Evolutionary conservation across 257 asterid species (phyloP).

Genomic region (Solanum paucissectum): DNA sequence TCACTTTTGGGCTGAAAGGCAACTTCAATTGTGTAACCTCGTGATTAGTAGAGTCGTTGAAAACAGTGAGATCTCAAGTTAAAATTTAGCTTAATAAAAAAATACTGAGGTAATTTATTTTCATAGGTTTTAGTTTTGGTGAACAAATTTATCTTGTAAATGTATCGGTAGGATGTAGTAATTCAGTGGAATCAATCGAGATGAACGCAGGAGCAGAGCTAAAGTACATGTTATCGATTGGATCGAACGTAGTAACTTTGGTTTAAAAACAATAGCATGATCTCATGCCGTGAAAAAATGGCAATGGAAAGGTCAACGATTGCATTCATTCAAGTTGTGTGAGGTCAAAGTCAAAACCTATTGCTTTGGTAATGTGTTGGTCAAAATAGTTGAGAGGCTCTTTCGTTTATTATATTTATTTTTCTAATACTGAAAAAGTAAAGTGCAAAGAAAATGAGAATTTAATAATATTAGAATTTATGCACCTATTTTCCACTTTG

Average conservation of each 20-base stretch:
- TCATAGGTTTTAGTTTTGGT: not conserved
- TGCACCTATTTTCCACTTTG: not conserved
- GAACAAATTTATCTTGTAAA: fast-evolving
- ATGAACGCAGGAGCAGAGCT: fast-evolving
- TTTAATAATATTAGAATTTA: not conserved
- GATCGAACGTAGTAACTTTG: not conserved
- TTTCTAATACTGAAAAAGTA: not conserved
- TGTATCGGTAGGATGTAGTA: not conserved
- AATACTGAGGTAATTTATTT: not conserved
- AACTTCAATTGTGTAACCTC: not conserved
- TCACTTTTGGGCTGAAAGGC: not conserved
- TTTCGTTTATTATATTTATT: not conserved
- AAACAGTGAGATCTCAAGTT: not conserved
- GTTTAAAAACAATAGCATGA: not conserved
- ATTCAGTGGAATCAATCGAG: not conserved
- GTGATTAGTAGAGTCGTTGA: not conserved
- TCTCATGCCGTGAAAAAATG: not conserved
- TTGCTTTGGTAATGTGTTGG: not conserved
- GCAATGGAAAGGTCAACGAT: not conserved
- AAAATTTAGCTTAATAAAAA: not conserved
- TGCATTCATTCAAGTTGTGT: not conserved
- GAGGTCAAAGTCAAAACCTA: not conserved
- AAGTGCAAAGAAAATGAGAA: not conserved
- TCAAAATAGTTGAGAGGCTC: not conserved
- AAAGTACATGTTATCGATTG: not conserved